phyloP scores from a whole-genome alignment of 768 basidiomycete species.

The Xerocomellus intermedius region DNA sequence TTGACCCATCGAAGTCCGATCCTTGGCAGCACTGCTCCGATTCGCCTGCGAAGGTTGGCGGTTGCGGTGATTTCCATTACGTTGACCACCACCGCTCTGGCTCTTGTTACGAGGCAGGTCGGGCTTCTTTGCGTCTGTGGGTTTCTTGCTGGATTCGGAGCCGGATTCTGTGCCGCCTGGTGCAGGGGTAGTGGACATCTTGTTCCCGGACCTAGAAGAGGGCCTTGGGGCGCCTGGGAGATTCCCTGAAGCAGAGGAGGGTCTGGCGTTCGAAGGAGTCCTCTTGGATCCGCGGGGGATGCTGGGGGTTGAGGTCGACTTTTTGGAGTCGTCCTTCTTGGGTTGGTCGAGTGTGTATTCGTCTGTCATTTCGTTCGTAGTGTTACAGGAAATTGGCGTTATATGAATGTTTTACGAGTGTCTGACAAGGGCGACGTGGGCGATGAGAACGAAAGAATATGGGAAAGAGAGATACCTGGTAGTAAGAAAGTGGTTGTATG shows the following conservation, averaged over 20 bases:
- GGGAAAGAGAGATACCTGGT: constrained; percentile 39
- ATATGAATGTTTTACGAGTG: constrained; percentile 49
- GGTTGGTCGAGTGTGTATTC: constrained; percentile 50
- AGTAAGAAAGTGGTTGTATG: constrained; percentile 40
- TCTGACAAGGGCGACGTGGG: constrained; percentile 27
- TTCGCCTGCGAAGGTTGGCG: constrained; percentile 54
- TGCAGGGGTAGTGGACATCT: constrained; percentile 43
- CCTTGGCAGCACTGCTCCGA: constrained; percentile 51
- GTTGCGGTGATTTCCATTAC: constrained; percentile 54
- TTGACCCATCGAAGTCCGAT: constrained; percentile 40
- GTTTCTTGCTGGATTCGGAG: constrained; percentile 69
- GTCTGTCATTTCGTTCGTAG: constrained; percentile 90
- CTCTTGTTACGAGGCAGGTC: constrained; percentile 50
- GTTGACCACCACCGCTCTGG: constrained; percentile 45
- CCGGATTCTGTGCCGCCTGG: constrained; percentile 58
- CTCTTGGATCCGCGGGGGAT: constrained; percentile 59
- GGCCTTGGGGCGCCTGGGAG: constrained; percentile 52
- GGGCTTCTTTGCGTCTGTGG: constrained; percentile 53
- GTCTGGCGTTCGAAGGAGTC: constrained; percentile 45
- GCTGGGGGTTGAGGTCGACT: constrained; percentile 44
- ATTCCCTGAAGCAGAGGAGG: constrained; percentile 42
- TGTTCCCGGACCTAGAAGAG: constrained; percentile 66
- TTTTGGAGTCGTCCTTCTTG: constrained; percentile 74
- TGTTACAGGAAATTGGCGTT: constrained; percentile 38
- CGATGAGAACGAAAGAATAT: constrained; percentile 11